A percentile compares a stretch with the other conserved stretches of the same genome.
phyloP scores from a whole-genome alignment of 2,329 filamentous ascomycete genomes.

The Cladophialophora immunda region DNA sequence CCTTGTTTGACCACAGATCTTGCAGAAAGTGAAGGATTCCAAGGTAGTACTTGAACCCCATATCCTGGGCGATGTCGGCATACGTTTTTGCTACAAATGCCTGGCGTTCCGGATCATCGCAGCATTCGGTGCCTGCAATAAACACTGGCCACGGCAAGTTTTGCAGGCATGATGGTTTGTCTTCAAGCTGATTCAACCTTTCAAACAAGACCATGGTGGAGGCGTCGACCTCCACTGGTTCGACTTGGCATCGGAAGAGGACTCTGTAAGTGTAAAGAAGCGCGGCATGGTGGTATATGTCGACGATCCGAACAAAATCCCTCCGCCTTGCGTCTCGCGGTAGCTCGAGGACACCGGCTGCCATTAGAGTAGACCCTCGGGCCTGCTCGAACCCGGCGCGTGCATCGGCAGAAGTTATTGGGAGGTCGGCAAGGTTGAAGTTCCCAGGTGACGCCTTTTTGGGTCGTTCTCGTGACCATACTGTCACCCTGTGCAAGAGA shows the following conservation, averaged over 20 bases:
- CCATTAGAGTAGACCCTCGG: constrained; percentile 36
- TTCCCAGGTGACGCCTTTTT: constrained; percentile 4
- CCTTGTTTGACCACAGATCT: constrained; percentile 29
- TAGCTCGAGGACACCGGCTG: constrained; percentile 30
- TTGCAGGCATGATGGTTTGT: constrained; percentile 39
- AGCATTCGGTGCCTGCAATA: constrained; percentile 42
- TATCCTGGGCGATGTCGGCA: constrained; percentile 28
- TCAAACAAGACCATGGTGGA: constrained; percentile 32
- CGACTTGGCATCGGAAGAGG: constrained; percentile 28
- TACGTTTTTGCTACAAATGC: constrained; percentile 31
- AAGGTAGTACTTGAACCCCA: constrained; percentile 36
- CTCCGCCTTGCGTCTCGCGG: constrained; percentile 27
- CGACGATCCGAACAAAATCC: constrained; percentile 42
- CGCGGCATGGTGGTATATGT: constrained; percentile 43
- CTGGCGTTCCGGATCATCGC: constrained; percentile 25
- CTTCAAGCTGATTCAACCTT: constrained; percentile 34
- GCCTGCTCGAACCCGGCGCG: constrained; percentile 32
- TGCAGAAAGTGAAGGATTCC: constrained; percentile 34
- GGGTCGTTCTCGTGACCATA: constrained; percentile 20
- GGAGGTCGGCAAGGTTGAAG: constrained; percentile 11
- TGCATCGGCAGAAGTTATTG: constrained; percentile 23
- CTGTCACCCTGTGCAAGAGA: constrained; percentile 32
- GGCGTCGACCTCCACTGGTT: constrained; percentile 20
- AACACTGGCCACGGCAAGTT: constrained; percentile 44
- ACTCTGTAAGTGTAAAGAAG: constrained; percentile 43